phyloP scores from a whole-genome alignment of 2,329 filamentous ascomycete genomes.

The Pestalotiopsis sp. region DNA sequence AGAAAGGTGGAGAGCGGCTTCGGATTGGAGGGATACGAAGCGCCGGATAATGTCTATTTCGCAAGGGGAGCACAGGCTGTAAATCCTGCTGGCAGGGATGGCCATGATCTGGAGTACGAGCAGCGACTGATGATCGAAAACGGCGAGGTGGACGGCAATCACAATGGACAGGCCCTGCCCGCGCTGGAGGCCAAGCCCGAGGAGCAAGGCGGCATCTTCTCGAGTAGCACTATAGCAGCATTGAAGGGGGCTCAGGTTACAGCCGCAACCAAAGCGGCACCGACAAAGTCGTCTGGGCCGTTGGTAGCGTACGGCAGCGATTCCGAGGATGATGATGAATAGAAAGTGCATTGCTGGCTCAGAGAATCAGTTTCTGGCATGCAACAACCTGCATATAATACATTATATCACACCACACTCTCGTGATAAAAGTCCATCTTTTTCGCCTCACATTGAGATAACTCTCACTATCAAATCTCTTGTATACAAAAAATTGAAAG shows the following conservation, averaged over 20 bases:
- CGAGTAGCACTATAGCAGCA: constrained; percentile 78
- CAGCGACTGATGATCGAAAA: constrained; percentile 60
- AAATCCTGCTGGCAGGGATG: constrained; percentile 58
- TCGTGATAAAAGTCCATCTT: too few species aligned
- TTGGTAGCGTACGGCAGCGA: constrained; percentile 90
- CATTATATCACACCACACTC: background rate
- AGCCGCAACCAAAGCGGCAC: constrained; percentile 55
- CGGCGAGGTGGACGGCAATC: constrained; percentile 49
- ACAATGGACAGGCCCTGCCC: constrained; percentile 38
- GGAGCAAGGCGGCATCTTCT: constrained; percentile 71
- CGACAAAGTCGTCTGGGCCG: constrained; percentile 61
- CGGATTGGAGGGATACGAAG: constrained; percentile 88
- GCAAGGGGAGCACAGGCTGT: constrained; percentile 73
- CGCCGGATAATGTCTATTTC: constrained; percentile 92
- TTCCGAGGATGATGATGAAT: constrained; percentile 65
- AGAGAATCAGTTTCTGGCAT: background rate
- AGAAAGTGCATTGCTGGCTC: background rate
- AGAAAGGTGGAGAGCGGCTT: constrained; percentile 89
- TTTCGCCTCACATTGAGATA: too few species aligned
- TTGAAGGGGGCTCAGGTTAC: constrained; percentile 62
- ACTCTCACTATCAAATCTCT: background rate
- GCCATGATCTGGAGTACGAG: constrained; percentile 65
- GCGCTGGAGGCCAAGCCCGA: constrained; percentile 39
- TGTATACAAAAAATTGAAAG: too few species aligned
- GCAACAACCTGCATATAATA: background rate